Percentiles rank a stretch among this genome's conserved stretches.
These are phyloP conservation scores for Podospora conica DNA, from an alignment of 495 filamentous ascomycete species.

Conservation along the genomic window DNA sequence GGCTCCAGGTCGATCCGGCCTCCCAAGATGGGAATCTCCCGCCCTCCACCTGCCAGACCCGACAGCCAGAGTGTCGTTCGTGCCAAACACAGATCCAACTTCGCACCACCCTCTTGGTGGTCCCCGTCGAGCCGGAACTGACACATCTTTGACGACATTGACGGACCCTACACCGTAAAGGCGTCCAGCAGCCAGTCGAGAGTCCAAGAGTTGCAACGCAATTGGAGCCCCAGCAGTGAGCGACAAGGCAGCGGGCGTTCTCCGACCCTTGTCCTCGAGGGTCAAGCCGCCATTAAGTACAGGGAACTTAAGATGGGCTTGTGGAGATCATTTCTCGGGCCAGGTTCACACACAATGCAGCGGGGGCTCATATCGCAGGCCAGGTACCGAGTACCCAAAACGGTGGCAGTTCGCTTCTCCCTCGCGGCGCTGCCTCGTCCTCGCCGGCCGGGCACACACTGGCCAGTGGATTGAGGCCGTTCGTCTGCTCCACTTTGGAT, in stretches of 20 bases:
- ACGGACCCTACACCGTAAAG: too few species aligned
- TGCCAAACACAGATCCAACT: conserved; percentile 3
- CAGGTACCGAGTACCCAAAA: not conserved
- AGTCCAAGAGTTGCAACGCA: conserved; percentile 5
- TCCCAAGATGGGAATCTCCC: too few species aligned
- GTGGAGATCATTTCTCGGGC: not conserved
- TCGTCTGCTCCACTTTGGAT: conserved; percentile 13
- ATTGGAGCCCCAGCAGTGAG: conserved; percentile 1
- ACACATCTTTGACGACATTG: conserved; percentile 29
- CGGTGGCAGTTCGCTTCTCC: conserved; percentile 11
- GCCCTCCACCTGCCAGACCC: too few species aligned
- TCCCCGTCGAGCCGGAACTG: not conserved
- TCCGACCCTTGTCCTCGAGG: conserved; percentile 24
- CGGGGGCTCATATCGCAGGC: not conserved
- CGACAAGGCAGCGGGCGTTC: not conserved
- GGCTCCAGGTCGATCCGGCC: too few species aligned
- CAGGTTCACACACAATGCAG: not conserved
- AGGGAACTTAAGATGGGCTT: not conserved
- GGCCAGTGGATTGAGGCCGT: conserved; percentile 15
- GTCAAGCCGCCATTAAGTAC: conserved; percentile 7
- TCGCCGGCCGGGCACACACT: not conserved
- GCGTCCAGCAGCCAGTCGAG: conserved; percentile 3
- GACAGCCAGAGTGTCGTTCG: conserved; percentile 1
- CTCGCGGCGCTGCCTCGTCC: conserved; percentile 14
- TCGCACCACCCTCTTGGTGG: conserved; percentile 7